These are phyloP conservation scores for Closterium sp. DNA, from an alignment of 139 green algal genomes.

Conservation along the genomic window DNA sequence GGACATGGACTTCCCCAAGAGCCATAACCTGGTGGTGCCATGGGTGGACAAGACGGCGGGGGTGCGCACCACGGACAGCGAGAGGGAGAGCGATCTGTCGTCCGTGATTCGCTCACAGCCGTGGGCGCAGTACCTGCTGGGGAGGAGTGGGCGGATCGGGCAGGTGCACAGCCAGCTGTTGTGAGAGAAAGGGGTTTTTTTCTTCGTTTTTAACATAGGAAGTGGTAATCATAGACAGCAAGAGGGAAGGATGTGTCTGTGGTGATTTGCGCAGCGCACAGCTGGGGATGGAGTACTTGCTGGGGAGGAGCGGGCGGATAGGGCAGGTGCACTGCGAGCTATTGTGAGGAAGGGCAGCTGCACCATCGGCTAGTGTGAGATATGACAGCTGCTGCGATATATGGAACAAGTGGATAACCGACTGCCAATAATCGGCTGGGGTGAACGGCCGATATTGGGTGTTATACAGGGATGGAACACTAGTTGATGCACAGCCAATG, in stretches of 20 bases:
- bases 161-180: neutral
- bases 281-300: slow-evolving; percentile 20
- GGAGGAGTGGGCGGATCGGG: slow-evolving; percentile 1
- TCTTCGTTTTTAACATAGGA: neutral
- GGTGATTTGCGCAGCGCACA: neutral
- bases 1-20: slow-evolving; percentile 27
- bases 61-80: slow-evolving; percentile 6
- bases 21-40: slow-evolving; percentile 18
- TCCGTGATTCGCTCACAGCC: slow-evolving; percentile 4
- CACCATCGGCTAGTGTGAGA: too few relatives aligned
- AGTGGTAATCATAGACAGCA: neutral
- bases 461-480: too few relatives aligned
- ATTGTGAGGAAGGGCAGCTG: neutral
- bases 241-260: neutral
- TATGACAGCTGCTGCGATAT: too few relatives aligned
- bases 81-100: slow-evolving; percentile 10
- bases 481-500: too few relatives aligned
- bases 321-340: neutral
- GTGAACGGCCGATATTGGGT: too few relatives aligned
- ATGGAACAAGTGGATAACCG: too few relatives aligned
- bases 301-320: neutral
- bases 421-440: too few relatives aligned
- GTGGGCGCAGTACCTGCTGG: slow-evolving; percentile 31
- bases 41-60: slow-evolving; percentile 26
- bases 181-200: neutral